Base-by-base conservation (phyloP, 768 basidiomycete species). In the Tricholoma bakamatsutake region DNA sequence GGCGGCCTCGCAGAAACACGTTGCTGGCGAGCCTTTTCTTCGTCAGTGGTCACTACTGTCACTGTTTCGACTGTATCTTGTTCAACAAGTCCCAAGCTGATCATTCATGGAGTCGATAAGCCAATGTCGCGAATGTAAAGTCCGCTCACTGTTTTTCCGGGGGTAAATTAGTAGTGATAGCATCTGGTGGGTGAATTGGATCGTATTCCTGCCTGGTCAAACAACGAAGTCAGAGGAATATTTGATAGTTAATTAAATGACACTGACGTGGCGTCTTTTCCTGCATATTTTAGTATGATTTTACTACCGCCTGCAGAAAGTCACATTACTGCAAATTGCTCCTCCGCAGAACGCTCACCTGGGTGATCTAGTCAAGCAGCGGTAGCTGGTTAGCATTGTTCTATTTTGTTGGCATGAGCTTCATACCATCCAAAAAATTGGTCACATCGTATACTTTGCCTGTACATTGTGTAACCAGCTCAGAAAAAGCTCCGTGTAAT, bases 231-330 rank as follows among this genome's bases (percentile, higher is more conserved):
- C 12, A 50, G 21, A n/a, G 13, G 39, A 18, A 37, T 57, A 15
- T 15, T 9, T 7, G 40, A 42, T 27, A 62, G 47, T 37, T 61
- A 55, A n/a, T n/a, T n/a, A n/a, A 57, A 46, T 6, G 5, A 55
- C 4, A 67, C 88, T 37, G 68, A 90, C 84, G 88, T 96, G 31
- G 91, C 91, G 66, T 93, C 93, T 66, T 86, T 88, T 24, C 94
- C 94, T 2, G 89, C 92, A 61, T 93, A 91, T 67, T 90, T 90
- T 53, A 95, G 67, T 48, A 95, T 87, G 62, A 94, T 90, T 65
- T 82, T 87, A 65, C 84, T 84, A 7, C 93, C 93, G 33, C 93
- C 90, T 80, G 61, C 48, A 34, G 51, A 53, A 52, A 51, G 54
- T 35, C 13, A 8, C 34, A 64, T 43, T 34, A 48, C 55, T 47